Evolutionary conservation across 345 rosid species (phyloP).

Genomic region (Pugionium cornutum): DNA sequence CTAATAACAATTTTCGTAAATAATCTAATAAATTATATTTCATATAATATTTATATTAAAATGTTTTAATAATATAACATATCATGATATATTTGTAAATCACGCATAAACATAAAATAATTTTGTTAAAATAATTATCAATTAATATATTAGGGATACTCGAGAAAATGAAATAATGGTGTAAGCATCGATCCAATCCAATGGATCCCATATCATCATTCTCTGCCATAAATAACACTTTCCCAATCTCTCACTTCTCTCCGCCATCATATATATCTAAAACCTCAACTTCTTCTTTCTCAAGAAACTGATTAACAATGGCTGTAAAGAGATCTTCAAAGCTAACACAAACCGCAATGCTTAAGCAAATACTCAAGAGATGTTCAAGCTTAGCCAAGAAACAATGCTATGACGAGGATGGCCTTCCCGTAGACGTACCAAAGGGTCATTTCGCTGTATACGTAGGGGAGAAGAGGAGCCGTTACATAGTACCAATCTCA

Average conservation of each 20-base stretch:
- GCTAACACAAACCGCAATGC: constrained; percentile 57
- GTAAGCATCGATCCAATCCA: background rate
- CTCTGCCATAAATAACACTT: constrained; percentile 48
- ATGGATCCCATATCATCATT: constrained; percentile 19
- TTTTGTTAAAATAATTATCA: no score
- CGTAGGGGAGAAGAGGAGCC: constrained; percentile 76
- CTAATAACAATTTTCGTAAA: no score
- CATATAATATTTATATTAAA: no score
- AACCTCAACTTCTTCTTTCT: background rate
- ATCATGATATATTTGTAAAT: no score
- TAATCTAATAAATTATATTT: no score
- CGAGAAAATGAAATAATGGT: constrained; percentile 24
- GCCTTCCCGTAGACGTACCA: constrained; percentile 81
- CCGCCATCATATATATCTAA: constrained; percentile 24
- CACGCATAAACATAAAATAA: no score
- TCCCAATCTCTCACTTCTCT: constrained; percentile 32
- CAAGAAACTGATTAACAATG: constrained; percentile 42
- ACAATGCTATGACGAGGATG: constrained; percentile 48
- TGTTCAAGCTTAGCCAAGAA: constrained; percentile 80
- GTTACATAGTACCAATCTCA: constrained; percentile 92
- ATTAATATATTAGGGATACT: no score
- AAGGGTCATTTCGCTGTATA: constrained; percentile 93
- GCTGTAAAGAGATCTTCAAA: constrained; percentile 56
- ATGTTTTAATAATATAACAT: no score
- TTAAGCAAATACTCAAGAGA: constrained; percentile 73